Evolutionary conservation across 331 rosid species (phyloP), one percentile per base, ranked within the genome.

Genomic region (Rosa hybrid): DNA sequence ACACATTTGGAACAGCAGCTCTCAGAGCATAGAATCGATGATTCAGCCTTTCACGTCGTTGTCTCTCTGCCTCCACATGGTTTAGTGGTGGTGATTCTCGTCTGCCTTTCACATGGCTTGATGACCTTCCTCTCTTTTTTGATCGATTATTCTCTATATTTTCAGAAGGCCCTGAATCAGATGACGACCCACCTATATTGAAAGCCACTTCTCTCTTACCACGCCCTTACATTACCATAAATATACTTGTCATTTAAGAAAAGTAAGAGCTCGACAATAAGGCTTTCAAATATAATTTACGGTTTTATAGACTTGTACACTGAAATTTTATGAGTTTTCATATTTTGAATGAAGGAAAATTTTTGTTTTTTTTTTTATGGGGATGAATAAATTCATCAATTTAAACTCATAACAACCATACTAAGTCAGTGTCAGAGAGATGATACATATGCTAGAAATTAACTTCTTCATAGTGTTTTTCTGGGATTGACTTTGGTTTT

Each of bases 31-130:
- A 91, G 85, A 91, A 91, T 12, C 93, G 78, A 21, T 82, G 86
- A 60, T 91, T 91, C 5, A 89, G 88, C 68, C 81, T 86, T 81
- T 89, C 86, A 2, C 96, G 79, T 2, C 96, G 78, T 39, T 86
- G 93, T 53, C 96, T 81, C 84, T 91, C 96, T 0, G 91, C 91
- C 72, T 89, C 93, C 45, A 91, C 96, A 20, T 91, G 88, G 80
- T 84, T 86, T 7, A 67, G 23, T 5, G 13, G 13, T 0, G 78
- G 80, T 5, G 56, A 20, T 48, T 79, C 83, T 23, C 69, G 6
- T 11, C 39, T 2, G 8, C 6, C n/a, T 2, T 18, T 7, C 2
- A n/a, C 27, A 70, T 14, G 18, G 39, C 10, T 45, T 8, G 81
- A 74, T 11, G 74, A 72, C 44, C 82, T 54, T 30, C 80, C 77